Conservation (phyloP, 1,139 yeast genomes). For the Debaryomycetaceae sp. region DNA sequence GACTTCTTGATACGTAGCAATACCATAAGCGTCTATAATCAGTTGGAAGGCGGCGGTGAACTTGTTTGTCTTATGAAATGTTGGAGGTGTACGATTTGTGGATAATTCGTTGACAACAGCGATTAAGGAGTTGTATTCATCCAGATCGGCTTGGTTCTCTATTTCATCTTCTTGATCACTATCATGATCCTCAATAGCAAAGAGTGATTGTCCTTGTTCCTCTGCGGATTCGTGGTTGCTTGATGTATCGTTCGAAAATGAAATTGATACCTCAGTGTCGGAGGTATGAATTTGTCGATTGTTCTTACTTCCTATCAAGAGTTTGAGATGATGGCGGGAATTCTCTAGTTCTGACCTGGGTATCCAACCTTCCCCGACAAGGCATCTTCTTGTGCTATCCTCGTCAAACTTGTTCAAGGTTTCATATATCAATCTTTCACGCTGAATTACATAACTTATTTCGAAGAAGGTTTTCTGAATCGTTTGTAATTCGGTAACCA, state of each 20-base stretch:
- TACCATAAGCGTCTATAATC: constrained; percentile 93
- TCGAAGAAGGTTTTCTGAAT: constrained; percentile 55
- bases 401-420: constrained; percentile 78
- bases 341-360: constrained; percentile 41
- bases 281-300: constrained; percentile 13
- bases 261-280: constrained; percentile 8
- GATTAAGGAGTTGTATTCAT: constrained; percentile 29
- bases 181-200: constrained; percentile 47
- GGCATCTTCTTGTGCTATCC: constrained; percentile 79
- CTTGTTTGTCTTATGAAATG: constrained; percentile 87
- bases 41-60: constrained; percentile 89
- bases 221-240: constrained; percentile 10
- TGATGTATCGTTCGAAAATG: constrained; percentile 22
- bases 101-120: constrained; percentile 73
- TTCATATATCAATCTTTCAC: constrained; percentile 74
- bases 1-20: constrained; percentile 91
- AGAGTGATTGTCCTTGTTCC: constrained; percentile 31
- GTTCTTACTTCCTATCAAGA: constrained; percentile 19
- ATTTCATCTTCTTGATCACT: constrained; percentile 13
- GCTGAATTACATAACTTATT: constrained; percentile 43
- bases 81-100: constrained; percentile 88
- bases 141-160: constrained; percentile 12
- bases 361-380: constrained; percentile 98
- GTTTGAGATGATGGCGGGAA: constrained; percentile 23
- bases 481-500: constrained; percentile 66